Conservation (phyloP, 2,329 filamentous ascomycete species). For the Trichoderma sp. region DNA sequence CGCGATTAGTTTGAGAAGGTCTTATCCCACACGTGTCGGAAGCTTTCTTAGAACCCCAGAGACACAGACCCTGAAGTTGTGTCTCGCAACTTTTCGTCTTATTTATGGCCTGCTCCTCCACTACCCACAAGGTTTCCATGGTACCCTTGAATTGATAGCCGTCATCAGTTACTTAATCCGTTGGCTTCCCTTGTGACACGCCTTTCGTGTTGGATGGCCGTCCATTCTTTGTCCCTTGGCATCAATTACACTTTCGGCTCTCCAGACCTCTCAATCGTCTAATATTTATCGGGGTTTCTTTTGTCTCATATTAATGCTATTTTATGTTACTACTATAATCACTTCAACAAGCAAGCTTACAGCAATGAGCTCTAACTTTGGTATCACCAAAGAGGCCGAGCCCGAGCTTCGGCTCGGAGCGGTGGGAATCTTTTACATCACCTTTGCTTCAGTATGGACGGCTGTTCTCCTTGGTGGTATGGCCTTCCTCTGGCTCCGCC, state of each 20-base stretch:
- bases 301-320: neutral
- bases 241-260: neutral
- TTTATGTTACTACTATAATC: neutral
- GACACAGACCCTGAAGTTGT: neutral
- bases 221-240: slow-evolving; percentile 10
- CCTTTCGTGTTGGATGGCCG: slow-evolving; percentile 5
- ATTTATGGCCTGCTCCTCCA: slow-evolving; percentile 18
- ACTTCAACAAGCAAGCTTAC: neutral
- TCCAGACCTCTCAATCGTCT: neutral
- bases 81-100: neutral
- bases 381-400: slow-evolving; percentile 31
- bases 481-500: slow-evolving; percentile 39
- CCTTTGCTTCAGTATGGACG: slow-evolving; percentile 39
- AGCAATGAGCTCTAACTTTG: slow-evolving; percentile 34
- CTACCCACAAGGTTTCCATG: slow-evolving; percentile 16
- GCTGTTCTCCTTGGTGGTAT: slow-evolving; percentile 38
- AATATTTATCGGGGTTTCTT: neutral
- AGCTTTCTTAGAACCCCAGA: neutral
- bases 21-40: slow-evolving; percentile 14
- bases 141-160: slow-evolving; percentile 3
- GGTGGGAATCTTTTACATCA: slow-evolving; percentile 42
- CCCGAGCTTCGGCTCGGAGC: slow-evolving; percentile 35
- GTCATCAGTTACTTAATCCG: neutral
- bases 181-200: slow-evolving; percentile 8
- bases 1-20: slow-evolving; percentile 3